phyloP scores from a whole-genome alignment of 805 yeast species.

The Sugiyamaella lignohabitans region DNA sequence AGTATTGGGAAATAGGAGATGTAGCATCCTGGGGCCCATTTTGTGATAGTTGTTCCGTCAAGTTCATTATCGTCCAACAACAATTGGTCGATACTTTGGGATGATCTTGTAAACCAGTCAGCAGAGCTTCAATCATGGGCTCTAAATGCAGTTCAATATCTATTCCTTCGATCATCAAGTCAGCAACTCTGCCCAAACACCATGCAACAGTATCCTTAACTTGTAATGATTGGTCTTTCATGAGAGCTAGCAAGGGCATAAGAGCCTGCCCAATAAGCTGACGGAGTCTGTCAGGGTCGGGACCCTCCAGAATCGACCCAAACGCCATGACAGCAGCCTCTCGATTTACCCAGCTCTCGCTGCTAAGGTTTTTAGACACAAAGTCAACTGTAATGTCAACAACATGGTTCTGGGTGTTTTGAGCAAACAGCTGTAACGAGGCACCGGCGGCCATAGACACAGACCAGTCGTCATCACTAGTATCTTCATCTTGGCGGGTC shows the following conservation, averaged over 20 bases:
- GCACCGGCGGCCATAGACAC: conserved; percentile 99
- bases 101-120: conserved; percentile 80
- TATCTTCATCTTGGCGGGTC: conserved; percentile 82
- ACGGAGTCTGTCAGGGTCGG: conserved; percentile 64
- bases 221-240: conserved; percentile 68
- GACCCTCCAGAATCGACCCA: conserved; percentile 95
- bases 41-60: conserved; percentile 69
- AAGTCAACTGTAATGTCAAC: conserved; percentile 79
- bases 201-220: conserved; percentile 97
- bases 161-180: conserved; percentile 70
- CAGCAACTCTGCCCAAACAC: conserved; percentile 97
- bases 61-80: conserved; percentile 93
- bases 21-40: conserved; percentile 44
- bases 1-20: conserved; percentile 68
- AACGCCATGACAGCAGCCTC: conserved; percentile 99
- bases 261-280: conserved; percentile 74
- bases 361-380: conserved; percentile 65
- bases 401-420: conserved; percentile 77
- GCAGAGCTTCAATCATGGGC: conserved; percentile 62
- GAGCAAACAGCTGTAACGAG: conserved; percentile 89
- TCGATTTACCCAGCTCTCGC: conserved; percentile 70
- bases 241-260: conserved; percentile 65
- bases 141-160: conserved; percentile 61
- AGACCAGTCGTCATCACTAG: conserved; percentile 77
- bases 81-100: conserved; percentile 94